Percentiles rank a stretch among this genome's conserved stretches.
Conservation (phyloP, 1,139 yeast genomes). For the Saccharomyces hybrid region DNA sequence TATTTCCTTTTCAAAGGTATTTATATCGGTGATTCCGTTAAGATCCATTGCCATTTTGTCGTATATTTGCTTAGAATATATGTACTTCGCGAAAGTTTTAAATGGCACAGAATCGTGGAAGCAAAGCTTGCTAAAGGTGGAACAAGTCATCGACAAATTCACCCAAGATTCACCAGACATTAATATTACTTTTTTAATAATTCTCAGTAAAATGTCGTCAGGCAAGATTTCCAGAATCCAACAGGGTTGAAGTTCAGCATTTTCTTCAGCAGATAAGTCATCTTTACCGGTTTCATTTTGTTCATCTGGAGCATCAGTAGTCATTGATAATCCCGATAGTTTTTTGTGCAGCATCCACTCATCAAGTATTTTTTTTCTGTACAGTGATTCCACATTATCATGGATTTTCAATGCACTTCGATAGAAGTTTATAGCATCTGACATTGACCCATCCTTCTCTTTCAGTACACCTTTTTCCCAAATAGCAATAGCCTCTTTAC, state of each 20-base stretch:
- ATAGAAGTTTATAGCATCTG: constrained; percentile 72
- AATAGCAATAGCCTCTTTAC: constrained; percentile 43
- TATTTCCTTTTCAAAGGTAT: constrained; percentile 38
- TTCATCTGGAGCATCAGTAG: constrained; percentile 1
- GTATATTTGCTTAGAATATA: constrained; percentile 53
- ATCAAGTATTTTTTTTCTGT: constrained; percentile 45
- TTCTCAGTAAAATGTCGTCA: constrained; percentile 51
- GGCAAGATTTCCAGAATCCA: constrained; percentile 55
- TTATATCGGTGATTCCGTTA: constrained; percentile 39
- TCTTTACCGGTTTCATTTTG: constrained; percentile 33
- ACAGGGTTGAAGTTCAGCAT: constrained; percentile 36
- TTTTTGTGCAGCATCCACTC: constrained; percentile 24
- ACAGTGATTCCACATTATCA: constrained; percentile 60
- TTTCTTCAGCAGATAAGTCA: constrained; percentile 32
- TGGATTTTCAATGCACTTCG: constrained; percentile 63
- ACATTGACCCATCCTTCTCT: constrained; percentile 66
- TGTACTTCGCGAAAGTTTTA: constrained; percentile 47
- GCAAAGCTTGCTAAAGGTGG: constrained; percentile 54
- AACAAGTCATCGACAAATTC: constrained; percentile 54
- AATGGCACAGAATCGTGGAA: constrained; percentile 49
- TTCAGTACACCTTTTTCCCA: constrained; percentile 68
- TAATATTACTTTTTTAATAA: constrained; percentile 48
- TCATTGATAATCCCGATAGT: constrained; percentile 13
- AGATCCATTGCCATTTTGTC: constrained; percentile 36
- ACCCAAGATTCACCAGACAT: constrained; percentile 62